Percentiles rank a stretch among this genome's conserved stretches.
phyloP scores from a whole-genome alignment of 2,329 filamentous ascomycete species.

The Fusarium circinatum region DNA sequence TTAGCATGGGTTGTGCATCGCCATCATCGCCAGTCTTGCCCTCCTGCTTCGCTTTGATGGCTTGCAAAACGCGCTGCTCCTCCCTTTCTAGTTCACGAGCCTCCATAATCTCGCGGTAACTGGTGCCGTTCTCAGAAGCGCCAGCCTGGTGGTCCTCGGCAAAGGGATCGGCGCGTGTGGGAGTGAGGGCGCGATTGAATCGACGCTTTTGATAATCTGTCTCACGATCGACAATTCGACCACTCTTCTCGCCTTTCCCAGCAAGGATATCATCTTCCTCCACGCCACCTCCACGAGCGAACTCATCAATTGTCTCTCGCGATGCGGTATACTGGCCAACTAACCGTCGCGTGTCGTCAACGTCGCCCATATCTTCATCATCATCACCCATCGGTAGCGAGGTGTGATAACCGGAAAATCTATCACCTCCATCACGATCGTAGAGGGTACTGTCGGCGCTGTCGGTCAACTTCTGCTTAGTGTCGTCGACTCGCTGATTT shows the following conservation, averaged over 20 bases:
- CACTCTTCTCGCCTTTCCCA: constrained; percentile 84
- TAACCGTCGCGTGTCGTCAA: constrained; percentile 77
- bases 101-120: constrained; percentile 92
- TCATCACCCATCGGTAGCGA: constrained; percentile 84
- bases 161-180: constrained; percentile 87
- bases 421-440: constrained; percentile 79
- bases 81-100: constrained; percentile 90
- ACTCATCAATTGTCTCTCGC: constrained; percentile 91
- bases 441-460: constrained; percentile 90
- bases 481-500: constrained; percentile 85
- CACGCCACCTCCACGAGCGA: constrained; percentile 83
- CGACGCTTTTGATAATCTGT: constrained; percentile 97
- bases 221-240: constrained; percentile 90
- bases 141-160: constrained; percentile 77
- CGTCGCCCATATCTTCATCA: constrained; percentile 81
- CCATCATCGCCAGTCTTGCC: constrained; percentile 66
- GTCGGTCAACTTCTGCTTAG: constrained; percentile 91
- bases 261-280: constrained; percentile 93
- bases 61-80: constrained; percentile 83
- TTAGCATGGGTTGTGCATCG: constrained; percentile 80
- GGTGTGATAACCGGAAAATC: constrained; percentile 90
- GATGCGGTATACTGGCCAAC: constrained; percentile 97
- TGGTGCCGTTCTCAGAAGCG: constrained; percentile 76
- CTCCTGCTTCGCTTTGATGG: constrained; percentile 79
- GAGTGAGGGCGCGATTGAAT: constrained; percentile 87